Conservation (phyloP, 2,329 filamentous ascomycete genomes). For the Fonsecaea multimorphosa region DNA sequence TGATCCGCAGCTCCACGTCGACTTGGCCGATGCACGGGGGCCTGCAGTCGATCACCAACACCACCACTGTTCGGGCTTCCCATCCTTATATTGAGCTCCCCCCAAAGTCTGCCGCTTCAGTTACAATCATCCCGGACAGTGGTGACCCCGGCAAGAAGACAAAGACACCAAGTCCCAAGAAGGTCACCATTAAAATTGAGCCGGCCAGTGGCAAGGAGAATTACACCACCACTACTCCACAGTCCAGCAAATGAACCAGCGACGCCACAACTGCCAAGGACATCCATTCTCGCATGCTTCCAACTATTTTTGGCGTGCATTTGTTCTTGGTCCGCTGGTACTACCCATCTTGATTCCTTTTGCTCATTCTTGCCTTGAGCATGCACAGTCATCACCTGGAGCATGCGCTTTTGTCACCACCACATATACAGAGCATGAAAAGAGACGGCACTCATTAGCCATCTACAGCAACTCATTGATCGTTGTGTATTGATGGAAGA, state of each 20-base stretch:
- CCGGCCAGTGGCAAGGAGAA: conserved; percentile 50
- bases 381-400: conserved; percentile 28
- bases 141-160: conserved; percentile 42
- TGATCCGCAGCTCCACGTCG: conserved; percentile 40
- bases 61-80: conserved; percentile 41
- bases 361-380: conserved; percentile 32
- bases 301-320: conserved; percentile 32
- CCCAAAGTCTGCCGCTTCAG: conserved; percentile 45
- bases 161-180: conserved; percentile 50
- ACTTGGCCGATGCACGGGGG: conserved; percentile 48
- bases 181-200: conserved; percentile 46
- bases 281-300: conserved; percentile 21
- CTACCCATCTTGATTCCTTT: conserved; percentile 31
- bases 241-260: conserved; percentile 39
- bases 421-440: conserved; percentile 14
- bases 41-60: conserved; percentile 48
- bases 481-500: conserved; percentile 25
- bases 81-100: conserved; percentile 42
- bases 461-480: conserved; percentile 27
- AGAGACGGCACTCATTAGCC: conserved; percentile 20
- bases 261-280: conserved; percentile 20
- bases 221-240: conserved; percentile 43
- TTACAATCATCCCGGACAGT: conserved; percentile 43
- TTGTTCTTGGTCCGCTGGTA: conserved; percentile 32
- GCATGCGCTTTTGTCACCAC: conserved; percentile 21